Percentiles rank a stretch among this genome's conserved stretches.
These are phyloP conservation scores for Crinitomyces ghanaensis DNA, from an alignment of 805 yeast genomes.

Conservation along the genomic window DNA sequence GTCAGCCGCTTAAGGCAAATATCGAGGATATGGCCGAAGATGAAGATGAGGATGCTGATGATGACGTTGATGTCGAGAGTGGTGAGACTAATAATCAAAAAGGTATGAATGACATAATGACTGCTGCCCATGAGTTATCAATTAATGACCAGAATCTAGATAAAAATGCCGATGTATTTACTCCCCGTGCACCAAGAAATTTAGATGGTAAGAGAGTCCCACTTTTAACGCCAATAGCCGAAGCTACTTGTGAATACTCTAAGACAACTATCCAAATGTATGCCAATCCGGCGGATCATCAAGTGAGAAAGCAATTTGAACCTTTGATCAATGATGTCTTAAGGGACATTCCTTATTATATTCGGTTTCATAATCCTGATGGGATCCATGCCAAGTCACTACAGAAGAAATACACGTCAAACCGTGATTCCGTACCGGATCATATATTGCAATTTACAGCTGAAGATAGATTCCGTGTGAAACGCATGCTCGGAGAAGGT, in stretches of 20 bases:
- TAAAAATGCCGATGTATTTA: conserved; percentile 2
- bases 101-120: conserved; percentile 14
- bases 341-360: too few relatives aligned
- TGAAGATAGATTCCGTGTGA: conserved; percentile 35
- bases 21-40: conserved; percentile 18
- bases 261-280: neutral
- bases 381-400: too few relatives aligned
- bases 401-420: conserved; percentile 2
- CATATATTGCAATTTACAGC: conserved; percentile 6
- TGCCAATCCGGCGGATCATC: conserved; percentile 1
- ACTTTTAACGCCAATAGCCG: conserved; percentile 23
- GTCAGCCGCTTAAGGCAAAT: conserved; percentile 17
- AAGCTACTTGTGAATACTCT: conserved; percentile 17
- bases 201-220: conserved; percentile 5
- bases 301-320: conserved; percentile 1
- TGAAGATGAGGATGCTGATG: conserved; percentile 6
- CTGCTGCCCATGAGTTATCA: conserved; percentile 16
- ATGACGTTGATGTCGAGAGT: conserved; percentile 1
- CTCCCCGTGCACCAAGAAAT: neutral
- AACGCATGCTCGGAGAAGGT: conserved; percentile 61
- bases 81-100: conserved; percentile 8
- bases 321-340: conserved; percentile 1
- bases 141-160: conserved; percentile 6
- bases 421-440: too few relatives aligned
- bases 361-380: too few relatives aligned